Percentiles rank a stretch among this genome's conserved stretches.
Conservation (phyloP, 805 yeast species). For the Metschnikowia cerradonensis region DNA sequence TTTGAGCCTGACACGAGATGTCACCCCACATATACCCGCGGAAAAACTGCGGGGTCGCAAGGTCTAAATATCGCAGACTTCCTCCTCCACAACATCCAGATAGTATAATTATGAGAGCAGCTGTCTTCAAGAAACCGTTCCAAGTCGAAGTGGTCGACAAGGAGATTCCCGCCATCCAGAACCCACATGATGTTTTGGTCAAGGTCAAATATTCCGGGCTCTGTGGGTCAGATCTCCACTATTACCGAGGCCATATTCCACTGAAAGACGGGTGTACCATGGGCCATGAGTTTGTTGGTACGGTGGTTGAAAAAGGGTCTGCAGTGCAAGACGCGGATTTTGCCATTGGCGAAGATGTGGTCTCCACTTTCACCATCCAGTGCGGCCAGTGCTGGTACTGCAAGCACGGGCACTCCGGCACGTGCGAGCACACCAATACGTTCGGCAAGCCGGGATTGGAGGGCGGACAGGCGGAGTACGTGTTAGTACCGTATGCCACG, state of each 20-base stretch:
- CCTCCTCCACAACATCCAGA: too few species aligned
- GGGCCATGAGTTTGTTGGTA: constrained; percentile 52
- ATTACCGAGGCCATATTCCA: constrained; percentile 49
- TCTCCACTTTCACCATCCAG: constrained; percentile 46
- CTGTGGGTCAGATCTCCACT: constrained; percentile 55
- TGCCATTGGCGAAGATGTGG: constrained; percentile 44
- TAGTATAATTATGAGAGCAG: constrained; percentile 41
- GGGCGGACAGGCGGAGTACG: constrained; percentile 64
- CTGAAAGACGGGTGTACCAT: constrained; percentile 35
- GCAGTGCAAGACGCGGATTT: constrained; percentile 26
- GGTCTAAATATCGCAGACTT: background rate
- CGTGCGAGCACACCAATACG: constrained; percentile 51
- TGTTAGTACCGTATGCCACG: constrained; percentile 55
- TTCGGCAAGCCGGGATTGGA: constrained; percentile 55
- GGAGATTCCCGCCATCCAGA: constrained; percentile 36
- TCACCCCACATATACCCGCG: background rate
- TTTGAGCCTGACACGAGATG: background rate
- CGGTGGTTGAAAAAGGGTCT: constrained; percentile 37
- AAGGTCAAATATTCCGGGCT: constrained; percentile 46
- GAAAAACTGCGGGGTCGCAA: constrained; percentile 3
- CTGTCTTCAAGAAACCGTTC: constrained; percentile 44
- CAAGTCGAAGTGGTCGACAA: constrained; percentile 37
- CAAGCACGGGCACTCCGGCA: constrained; percentile 49
- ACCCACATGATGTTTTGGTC: constrained; percentile 43
- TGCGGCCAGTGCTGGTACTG: constrained; percentile 62